phyloP scores from a whole-genome alignment of 441 rosid species.

The Jatropha multifida region DNA sequence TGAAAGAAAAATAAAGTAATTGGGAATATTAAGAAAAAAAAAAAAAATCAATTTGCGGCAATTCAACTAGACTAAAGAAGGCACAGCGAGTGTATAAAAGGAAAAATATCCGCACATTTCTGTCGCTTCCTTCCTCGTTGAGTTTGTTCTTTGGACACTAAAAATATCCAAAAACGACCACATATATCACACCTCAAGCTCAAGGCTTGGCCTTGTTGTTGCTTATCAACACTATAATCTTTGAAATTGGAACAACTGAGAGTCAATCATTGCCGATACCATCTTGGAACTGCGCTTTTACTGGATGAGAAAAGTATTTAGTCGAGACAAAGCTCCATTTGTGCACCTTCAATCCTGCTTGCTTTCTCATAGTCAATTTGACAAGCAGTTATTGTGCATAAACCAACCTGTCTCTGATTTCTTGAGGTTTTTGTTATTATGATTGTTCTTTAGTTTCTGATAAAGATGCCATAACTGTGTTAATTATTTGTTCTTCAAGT shows the following conservation, averaged over 20 bases:
- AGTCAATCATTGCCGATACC: not conserved
- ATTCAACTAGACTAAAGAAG: no score
- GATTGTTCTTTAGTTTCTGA: not conserved
- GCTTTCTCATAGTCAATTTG: conserved; percentile 22
- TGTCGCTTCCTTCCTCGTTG: no score
- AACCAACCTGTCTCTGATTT: conserved; percentile 5
- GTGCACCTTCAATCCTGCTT: not conserved
- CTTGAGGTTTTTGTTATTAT: not conserved
- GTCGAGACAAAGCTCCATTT: conserved; percentile 13
- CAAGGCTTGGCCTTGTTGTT: no score
- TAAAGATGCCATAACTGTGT: conserved; percentile 40
- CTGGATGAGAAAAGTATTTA: not conserved
- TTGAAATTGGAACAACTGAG: not conserved
- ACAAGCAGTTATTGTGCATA: conserved; percentile 18
- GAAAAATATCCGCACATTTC: no score
- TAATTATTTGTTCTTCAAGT: conserved; percentile 49
- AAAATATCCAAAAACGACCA: no score
- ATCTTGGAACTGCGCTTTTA: not conserved
- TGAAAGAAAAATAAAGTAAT: no score
- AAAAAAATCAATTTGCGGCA: no score
- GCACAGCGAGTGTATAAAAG: no score
- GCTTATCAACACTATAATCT: no score
- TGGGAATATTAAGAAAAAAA: no score
- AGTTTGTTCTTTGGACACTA: no score
- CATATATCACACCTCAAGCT: no score